A percentile compares a stretch with the other conserved stretches of the same genome.
These are phyloP conservation scores for Gossypium sturtianum DNA, from an alignment of 345 rosid genomes.

Conservation along the genomic window DNA sequence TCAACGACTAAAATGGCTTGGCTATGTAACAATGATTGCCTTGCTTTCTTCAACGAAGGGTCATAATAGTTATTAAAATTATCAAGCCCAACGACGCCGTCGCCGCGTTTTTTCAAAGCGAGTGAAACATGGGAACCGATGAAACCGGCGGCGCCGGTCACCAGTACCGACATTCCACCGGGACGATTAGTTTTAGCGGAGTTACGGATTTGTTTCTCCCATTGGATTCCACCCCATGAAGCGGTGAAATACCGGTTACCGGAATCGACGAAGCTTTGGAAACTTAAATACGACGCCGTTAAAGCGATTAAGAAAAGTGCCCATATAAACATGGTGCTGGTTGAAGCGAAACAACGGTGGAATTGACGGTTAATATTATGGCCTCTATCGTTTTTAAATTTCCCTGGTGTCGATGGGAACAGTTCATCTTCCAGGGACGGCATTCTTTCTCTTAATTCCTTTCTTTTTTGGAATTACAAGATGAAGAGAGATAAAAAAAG, in stretches of 20 bases:
- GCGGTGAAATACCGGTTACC: slow-evolving; percentile 57
- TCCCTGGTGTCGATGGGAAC: slow-evolving; percentile 90
- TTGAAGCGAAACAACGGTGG: slow-evolving; percentile 75
- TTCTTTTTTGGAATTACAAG: neutral
- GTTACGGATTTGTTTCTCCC: slow-evolving; percentile 64
- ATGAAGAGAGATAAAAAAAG: neutral
- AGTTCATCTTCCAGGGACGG: slow-evolving; percentile 65
- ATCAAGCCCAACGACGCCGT: slow-evolving; percentile 75
- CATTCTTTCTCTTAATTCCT: slow-evolving; percentile 26
- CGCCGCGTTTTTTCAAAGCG: slow-evolving; percentile 62
- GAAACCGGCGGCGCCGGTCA: slow-evolving; percentile 79
- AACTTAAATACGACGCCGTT: slow-evolving; percentile 77
- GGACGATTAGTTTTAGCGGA: slow-evolving; percentile 59
- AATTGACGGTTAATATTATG: slow-evolving; percentile 53
- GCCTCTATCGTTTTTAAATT: slow-evolving; percentile 67
- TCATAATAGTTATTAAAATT: slow-evolving; percentile 76
- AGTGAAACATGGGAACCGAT: slow-evolving; percentile 67
- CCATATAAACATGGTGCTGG: slow-evolving; percentile 85
- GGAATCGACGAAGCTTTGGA: slow-evolving; percentile 68
- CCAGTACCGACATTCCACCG: slow-evolving; percentile 60
- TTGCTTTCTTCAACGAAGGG: slow-evolving; percentile 51
- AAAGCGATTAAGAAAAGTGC: slow-evolving; percentile 79
- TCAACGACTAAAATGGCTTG: slow-evolving; percentile 53
- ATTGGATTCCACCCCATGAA: slow-evolving; percentile 70
- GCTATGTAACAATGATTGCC: slow-evolving; percentile 30